Conservation (phyloP, 345 rosid species). For the Populus euphratica region DNA sequence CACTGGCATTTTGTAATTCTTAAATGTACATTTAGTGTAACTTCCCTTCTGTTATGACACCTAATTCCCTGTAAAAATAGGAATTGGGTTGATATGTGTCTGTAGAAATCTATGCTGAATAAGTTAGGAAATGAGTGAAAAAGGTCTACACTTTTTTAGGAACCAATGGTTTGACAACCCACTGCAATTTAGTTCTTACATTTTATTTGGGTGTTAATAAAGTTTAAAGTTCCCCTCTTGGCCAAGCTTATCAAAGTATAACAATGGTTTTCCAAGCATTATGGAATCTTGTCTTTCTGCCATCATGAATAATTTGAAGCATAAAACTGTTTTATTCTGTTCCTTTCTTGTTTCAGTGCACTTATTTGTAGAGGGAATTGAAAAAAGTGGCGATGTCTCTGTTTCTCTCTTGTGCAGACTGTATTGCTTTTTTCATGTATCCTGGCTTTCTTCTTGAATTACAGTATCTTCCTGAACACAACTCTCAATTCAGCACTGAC, state of each 20-base stretch:
- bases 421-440: slow-evolving; percentile 73
- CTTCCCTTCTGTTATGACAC: neutral
- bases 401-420: slow-evolving; percentile 42
- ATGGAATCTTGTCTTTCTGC: neutral
- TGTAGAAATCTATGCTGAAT: neutral
- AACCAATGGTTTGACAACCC: neutral
- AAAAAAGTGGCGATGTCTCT: neutral
- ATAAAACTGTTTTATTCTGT: neutral
- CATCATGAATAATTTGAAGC: neutral
- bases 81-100: too few species aligned
- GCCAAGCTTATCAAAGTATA: neutral
- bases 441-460: slow-evolving; percentile 93
- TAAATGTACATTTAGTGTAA: neutral
- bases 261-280: neutral
- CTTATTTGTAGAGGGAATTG: neutral
- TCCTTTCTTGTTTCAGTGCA: neutral
- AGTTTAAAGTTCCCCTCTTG: neutral
- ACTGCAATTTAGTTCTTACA: neutral
- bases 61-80: neutral
- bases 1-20: neutral
- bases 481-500: slow-evolving; percentile 95
- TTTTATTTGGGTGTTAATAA: neutral
- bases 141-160: neutral
- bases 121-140: neutral
- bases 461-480: slow-evolving; percentile 89